Base-by-base conservation (phyloP, 2,329 filamentous ascomycete genomes). In the Mycocentrospora acerina region DNA sequence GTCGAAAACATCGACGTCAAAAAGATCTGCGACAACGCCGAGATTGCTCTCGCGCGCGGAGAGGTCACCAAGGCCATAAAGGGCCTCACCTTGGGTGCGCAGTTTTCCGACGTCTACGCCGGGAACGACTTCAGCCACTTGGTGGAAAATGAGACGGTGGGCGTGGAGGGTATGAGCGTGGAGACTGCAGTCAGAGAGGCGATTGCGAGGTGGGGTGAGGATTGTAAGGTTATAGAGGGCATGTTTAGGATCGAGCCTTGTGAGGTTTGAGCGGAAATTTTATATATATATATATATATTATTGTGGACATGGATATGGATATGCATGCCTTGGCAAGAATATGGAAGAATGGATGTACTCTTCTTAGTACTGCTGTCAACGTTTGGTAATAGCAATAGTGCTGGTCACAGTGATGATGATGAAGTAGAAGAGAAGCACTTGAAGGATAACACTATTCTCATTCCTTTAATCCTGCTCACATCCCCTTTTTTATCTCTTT, bases 51-150 rank as follows among this genome's bases (percentile, higher is more conserved):
- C 19, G 56, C 57, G 14, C 46, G 39, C 18, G 61, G 63, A 4
- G 57, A 64, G 18, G 24, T 37, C 2, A 43, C 3, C 8, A 59
- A 53, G 32, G 60, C 59, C 2, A 59, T 65, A 46, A 59, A 57
- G 28, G 63, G 64, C 0, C 36, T 67, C 29, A 42, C 51, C 1
- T 19, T 66, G 13, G 56, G 52, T 35, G 55, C 57, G 28, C 61
- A 68, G 35, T 68, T 66, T 24, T 61, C 60, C n/a, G 63, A 64
- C 29, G 55, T 35, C 3, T 53, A 61, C 18, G 48, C 42, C 22
- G 54, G 40, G 16, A 54, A 57, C 13, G 44, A 57, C 24, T 58
- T 66, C 16, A 53, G 50, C 17, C 44, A 44, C 19, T 11, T 58
- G 41, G 44, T 60, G 6, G 54, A 62, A 39, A 67, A 67, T 32